Evolutionary conservation across 495 filamentous ascomycete genomes (phyloP), one percentile per base, ranked within the genome.

Genomic region (Parmelia sp.): DNA sequence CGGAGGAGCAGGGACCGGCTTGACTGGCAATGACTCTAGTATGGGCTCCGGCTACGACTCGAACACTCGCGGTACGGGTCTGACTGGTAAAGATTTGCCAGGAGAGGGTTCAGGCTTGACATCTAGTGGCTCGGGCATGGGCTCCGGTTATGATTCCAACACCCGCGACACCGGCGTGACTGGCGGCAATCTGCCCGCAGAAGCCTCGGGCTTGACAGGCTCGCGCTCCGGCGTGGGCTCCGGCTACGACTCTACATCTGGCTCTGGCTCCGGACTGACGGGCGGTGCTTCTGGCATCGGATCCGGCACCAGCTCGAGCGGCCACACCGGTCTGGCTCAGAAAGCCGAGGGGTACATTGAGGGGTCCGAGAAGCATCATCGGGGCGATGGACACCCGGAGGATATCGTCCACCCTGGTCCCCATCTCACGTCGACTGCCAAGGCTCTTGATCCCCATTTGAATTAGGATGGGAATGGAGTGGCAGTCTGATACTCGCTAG

Each of bases 261-360:
- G n/a, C n/a, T n/a, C n/a, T n/a, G n/a, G n/a, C n/a, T n/a, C n/a
- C n/a, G n/a, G n/a, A n/a, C n/a, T n/a, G n/a, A n/a, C n/a, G 10
- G 35, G 35, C 35, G 35, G 35, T 36, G 35, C 4, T 10, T 36
- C 35, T 4, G 35, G 35, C 35, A 36, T 36, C 35, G 35, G 35
- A 4, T 23, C 35, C 57, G 57, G 49, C n/a, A 56, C 62, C 7
- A 49, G 67, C n/a, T 71, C 70, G 4, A 76, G 73, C 25, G 51
- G 61, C 37, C 25, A 53, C 8, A 35, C 60, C 11, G 56, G 62
- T 9, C 3, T 59, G 11, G 72, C 70, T 58, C 82, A 80, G 68
- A 74, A 77, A 39, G 33, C 73, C 8, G 84, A 83, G 59, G 78
- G 77, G 40, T 75, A 76, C 29, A 72, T 84, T 39, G 82, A 83